Base-by-base conservation (phyloP, 1,284 basidiomycete genomes). In the Ganoderma lingzhi region DNA sequence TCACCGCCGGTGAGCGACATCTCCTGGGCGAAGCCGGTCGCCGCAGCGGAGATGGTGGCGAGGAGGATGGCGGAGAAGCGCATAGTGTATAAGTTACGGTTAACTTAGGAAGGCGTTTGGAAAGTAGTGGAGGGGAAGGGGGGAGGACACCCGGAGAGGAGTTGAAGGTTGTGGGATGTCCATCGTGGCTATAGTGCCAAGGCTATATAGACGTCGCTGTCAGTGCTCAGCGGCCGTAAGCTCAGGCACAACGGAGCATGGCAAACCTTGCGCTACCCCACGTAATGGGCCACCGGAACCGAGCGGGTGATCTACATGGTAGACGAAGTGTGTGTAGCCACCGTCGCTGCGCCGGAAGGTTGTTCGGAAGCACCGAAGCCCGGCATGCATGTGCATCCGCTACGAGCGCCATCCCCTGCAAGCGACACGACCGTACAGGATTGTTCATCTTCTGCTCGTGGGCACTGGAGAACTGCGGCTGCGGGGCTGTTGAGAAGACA, bases 1-100 rank as follows among this genome's bases (percentile, higher is more conserved):
- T 71, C 70, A 42, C 67, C 70, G 19, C 67, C 67, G 3, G 65
- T 44, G 39, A 45, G 5, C 6, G 65, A 10, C 23, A 53, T 53
- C 23, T 23, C n/a, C 63, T 65, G 63, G 5, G 65, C 67, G 45
- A 64, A 55, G 41, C 48, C 51, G 32, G 37, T 19, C 17, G 63
- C 35, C 6, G 70, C 67, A 14, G 60, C 55, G 44, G 67, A 66
- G 48, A 63, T 14, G 53, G 64, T 55, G 60, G 70, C 15, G 32
- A 69, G 17, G 53, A 65, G 19, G 44, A 65, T 45, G 44, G 63
- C 37, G 53, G 63, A 71, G 63, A 62, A 23, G 23, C 23, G 23
- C 23, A 23, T 23, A 23, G 23, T 23, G 23, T 23, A 23, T 23
- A 23, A 23, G 23, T 23, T 23, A 23, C 23, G 23, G 23, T 23